Conservation (phyloP, 225 moss, liverwort and hornwort species). For the Pleurozium schreberi region DNA sequence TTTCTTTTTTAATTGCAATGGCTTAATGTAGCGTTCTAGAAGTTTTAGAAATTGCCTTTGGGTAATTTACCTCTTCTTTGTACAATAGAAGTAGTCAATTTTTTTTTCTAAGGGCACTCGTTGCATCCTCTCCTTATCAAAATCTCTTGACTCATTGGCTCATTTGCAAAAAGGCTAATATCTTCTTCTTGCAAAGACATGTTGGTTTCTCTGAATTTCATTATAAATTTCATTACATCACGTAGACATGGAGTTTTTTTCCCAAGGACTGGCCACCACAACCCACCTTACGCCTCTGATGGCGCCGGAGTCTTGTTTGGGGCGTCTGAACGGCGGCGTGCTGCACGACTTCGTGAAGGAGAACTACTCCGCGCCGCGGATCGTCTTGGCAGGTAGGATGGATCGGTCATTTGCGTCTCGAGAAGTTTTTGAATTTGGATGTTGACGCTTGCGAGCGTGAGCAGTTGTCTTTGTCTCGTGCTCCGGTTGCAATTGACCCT, state of each 20-base stretch:
- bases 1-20: background rate
- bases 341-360: slow-evolving; percentile 67
- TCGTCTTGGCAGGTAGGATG: slow-evolving; percentile 58
- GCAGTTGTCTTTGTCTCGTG: background rate
- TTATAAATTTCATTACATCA: background rate
- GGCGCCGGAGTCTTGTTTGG: slow-evolving; percentile 71
- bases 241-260: rapidly evolving
- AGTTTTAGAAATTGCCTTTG: rapidly evolving
- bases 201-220: background rate
- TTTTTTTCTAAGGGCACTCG: background rate
- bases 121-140: background rate
- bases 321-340: slow-evolving; percentile 44
- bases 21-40: rapidly evolving
- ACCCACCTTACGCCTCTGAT: slow-evolving; percentile 46
- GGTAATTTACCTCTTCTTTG: background rate
- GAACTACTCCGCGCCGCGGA: slow-evolving; percentile 74
- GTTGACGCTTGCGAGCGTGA: background rate
- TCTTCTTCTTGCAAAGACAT: background rate
- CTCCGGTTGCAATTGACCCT: background rate
- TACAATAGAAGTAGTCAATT: too few relatives aligned
- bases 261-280: rapidly evolving
- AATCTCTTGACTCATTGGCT: background rate
- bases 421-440: background rate
- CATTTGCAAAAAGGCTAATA: background rate
- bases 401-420: background rate